Base-by-base conservation (phyloP, 2,329 filamentous ascomycete species). In the Rutstroemia sp. region DNA sequence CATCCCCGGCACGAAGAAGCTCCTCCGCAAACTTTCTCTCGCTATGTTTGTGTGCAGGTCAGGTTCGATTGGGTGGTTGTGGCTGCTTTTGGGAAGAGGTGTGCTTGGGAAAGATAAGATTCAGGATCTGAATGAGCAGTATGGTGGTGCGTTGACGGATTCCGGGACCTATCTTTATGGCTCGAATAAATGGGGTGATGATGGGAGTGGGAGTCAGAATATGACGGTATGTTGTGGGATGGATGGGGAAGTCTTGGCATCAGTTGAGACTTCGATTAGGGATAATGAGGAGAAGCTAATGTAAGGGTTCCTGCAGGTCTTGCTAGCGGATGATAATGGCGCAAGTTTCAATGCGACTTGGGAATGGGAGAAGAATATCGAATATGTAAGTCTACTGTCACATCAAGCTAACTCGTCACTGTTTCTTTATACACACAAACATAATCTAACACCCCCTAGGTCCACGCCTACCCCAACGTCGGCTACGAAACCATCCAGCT, bases 321-420 rank as follows among this genome's bases (percentile, higher is more conserved):
- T 54, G n/a, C 38, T 54, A 3, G 37, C 21, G 16, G 52, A 54
- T 14, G n/a, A 8, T n/a, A 42, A 50, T 50, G 52, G 52, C 14
- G 52, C 52, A 50, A 49, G 45, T 42, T 54, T 54, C 16, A 54
- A 54, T n/a, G 52, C 52, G 4, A 54, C 52, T 1, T 54, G 52
- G 52, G 42, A 42, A 3, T 54, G 52, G 45, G 37, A 49, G 34
- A 50, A 54, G 4, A 54, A 50, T 9, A 34, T 49, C 14, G 8
- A 54, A 49, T 54, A 44, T 23, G 52, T 54, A 54, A 25, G 27
- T n/a, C 4, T 1, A 34, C 6, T 41, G 17, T 2, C n/a, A 45
- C 7, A 12, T 19, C 42, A 41, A 14, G 39, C 17, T 45, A 21
- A 14, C 42, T 19, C 27, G 10, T 30, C 27, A 30, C 27, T 30